These are phyloP conservation scores for Blastosporella zonata DNA, from an alignment of 1,284 basidiomycete genomes.

Conservation along the genomic window DNA sequence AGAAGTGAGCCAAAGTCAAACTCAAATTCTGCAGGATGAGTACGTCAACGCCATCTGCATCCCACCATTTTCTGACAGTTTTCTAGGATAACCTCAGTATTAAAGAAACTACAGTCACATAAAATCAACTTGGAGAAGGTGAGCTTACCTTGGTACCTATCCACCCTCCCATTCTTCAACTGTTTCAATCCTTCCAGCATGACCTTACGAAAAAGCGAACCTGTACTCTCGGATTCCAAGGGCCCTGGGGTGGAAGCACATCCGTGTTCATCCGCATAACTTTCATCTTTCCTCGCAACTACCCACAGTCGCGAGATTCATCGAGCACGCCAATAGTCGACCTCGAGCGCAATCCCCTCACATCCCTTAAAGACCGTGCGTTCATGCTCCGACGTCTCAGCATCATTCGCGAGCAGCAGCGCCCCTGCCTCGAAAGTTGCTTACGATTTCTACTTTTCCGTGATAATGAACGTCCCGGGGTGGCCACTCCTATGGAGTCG, in stretches of 20 bases:
- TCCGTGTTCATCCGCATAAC: slow-evolving; percentile 86
- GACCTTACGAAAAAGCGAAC: slow-evolving; percentile 78
- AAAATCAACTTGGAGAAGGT: slow-evolving; percentile 89
- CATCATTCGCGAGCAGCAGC: slow-evolving; percentile 61
- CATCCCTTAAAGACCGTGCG: slow-evolving; percentile 72
- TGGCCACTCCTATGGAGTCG: slow-evolving; percentile 43
- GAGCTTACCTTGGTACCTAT: slow-evolving; percentile 9
- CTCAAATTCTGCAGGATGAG: slow-evolving; percentile 77
- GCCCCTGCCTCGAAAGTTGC: slow-evolving; percentile 82
- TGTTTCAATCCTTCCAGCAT: slow-evolving; percentile 47
- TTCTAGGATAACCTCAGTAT: slow-evolving; percentile 71
- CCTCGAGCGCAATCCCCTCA: slow-evolving; percentile 79
- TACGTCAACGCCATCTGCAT: slow-evolving; percentile 32
- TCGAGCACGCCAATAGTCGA: slow-evolving; percentile 75
- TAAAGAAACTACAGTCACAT: slow-evolving; percentile 64
- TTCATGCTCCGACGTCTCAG: slow-evolving; percentile 76
- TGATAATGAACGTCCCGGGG: slow-evolving; percentile 47
- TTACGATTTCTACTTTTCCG: slow-evolving; percentile 76
- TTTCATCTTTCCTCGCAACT: slow-evolving; percentile 84
- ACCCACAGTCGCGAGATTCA: slow-evolving; percentile 63
- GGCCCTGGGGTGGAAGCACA: slow-evolving; percentile 84
- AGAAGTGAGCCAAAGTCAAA: slow-evolving; percentile 22
- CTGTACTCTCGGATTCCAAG: slow-evolving; percentile 84
- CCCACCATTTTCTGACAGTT: background rate
- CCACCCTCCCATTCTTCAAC: background rate